Evolutionary conservation across 78 protist genomes (phyloP).

Genomic region (Tieghemostelium lacteum): DNA sequence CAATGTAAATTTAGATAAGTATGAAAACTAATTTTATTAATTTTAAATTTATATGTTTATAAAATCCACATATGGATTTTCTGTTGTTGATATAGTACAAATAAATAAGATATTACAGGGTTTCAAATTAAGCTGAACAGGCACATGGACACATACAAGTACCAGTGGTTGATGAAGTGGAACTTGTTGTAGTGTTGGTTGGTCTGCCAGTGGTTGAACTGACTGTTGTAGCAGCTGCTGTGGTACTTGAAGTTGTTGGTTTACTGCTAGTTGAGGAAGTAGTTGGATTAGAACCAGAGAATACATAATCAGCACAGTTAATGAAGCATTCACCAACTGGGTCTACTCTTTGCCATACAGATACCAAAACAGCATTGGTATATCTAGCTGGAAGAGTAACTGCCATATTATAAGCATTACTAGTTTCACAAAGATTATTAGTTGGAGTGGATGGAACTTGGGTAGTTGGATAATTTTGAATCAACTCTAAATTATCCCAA

Average conservation of each 20-base stretch:
- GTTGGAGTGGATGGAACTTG: neutral
- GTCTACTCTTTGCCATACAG: conserved; percentile 55
- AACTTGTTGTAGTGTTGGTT: neutral
- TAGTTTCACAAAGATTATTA: neutral
- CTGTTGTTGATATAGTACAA: too few species aligned
- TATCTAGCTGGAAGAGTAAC: conserved; percentile 36
- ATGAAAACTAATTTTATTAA: too few species aligned
- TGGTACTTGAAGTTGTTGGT: too few species aligned
- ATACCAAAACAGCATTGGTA: neutral
- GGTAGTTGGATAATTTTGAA: neutral
- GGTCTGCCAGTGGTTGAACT: neutral
- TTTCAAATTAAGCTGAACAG: too few species aligned
- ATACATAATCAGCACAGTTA: conserved; percentile 18
- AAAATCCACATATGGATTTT: too few species aligned
- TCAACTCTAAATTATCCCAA: conserved; percentile 20
- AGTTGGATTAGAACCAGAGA: neutral
- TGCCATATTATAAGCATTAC: neutral
- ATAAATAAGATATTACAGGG: too few species aligned
- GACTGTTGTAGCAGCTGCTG: neutral
- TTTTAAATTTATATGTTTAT: too few species aligned
- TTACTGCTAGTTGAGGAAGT: neutral
- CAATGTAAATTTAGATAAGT: too few species aligned
- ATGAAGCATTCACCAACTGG: conserved; percentile 68
- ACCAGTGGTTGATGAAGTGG: neutral
- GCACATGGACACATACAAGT: too few species aligned